These are phyloP conservation scores for Cetradonia linearis DNA, from an alignment of 495 filamentous ascomycete genomes.

Conservation along the genomic window DNA sequence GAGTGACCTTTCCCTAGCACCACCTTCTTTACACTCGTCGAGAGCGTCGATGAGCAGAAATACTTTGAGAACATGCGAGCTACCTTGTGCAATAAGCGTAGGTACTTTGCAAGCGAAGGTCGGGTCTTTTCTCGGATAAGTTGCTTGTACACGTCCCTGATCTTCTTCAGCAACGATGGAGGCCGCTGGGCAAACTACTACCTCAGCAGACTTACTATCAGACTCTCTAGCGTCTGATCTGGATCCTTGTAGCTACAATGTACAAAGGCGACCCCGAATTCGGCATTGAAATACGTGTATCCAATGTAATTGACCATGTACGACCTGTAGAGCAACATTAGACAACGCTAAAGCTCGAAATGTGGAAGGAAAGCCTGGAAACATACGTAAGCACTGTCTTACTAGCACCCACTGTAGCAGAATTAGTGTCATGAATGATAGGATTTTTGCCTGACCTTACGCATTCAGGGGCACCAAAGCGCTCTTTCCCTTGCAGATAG, in stretches of 20 bases:
- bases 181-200: background rate
- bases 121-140: background rate
- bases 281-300: background rate
- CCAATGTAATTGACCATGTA: background rate
- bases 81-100: background rate
- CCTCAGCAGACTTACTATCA: background rate
- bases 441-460: background rate
- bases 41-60: conserved; percentile 33
- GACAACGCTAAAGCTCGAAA: background rate
- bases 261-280: background rate
- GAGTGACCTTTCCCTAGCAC: background rate
- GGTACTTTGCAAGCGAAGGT: background rate
- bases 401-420: background rate
- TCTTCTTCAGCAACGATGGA: background rate
- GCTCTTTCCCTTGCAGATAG: background rate
- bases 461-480: conserved; percentile 7
- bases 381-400: conserved; percentile 1
- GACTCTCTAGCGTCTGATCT: background rate
- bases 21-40: conserved; percentile 33
- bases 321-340: background rate
- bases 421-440: background rate
- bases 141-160: background rate
- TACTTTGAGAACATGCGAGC: background rate
- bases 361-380: background rate
- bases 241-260: conserved; percentile 3